These are phyloP conservation scores for Sporothrix schenckii DNA, from an alignment of 2,329 filamentous ascomycete genomes.

Conservation along the genomic window DNA sequence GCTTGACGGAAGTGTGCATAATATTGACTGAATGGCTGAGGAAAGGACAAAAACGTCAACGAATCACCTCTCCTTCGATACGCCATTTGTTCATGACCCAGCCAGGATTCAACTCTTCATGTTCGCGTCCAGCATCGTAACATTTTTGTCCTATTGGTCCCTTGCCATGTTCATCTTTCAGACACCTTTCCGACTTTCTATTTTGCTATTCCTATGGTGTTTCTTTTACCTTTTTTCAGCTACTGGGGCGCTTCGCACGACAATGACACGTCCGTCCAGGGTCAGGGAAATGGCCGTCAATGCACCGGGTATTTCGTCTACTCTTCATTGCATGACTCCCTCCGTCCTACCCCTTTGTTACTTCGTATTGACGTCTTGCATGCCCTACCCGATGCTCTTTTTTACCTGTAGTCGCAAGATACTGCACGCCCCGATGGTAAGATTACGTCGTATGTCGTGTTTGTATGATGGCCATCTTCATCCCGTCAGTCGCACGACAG, in stretches of 20 bases:
- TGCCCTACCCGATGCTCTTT: not conserved
- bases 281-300: not conserved
- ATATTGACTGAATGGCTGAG: not conserved
- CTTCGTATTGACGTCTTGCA: not conserved
- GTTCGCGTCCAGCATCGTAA: too few relatives aligned
- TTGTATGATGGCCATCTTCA: not conserved
- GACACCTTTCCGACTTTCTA: too few relatives aligned
- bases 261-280: not conserved
- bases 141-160: not conserved
- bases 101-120: not conserved
- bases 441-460: not conserved
- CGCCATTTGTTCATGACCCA: too few relatives aligned
- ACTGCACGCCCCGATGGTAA: not conserved
- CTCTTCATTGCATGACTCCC: not conserved
- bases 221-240: not conserved
- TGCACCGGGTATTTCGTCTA: not conserved
- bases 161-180: not conserved
- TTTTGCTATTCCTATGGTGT: not conserved
- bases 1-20: conserved; percentile 13
- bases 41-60: not conserved
- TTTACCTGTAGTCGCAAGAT: not conserved
- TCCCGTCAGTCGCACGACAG: not conserved
- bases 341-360: too few relatives aligned
- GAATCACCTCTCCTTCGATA: not conserved
- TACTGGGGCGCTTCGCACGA: conserved; percentile 13